Base-by-base conservation (phyloP, 129 eudicot species). In the Flaveria brownii region DNA sequence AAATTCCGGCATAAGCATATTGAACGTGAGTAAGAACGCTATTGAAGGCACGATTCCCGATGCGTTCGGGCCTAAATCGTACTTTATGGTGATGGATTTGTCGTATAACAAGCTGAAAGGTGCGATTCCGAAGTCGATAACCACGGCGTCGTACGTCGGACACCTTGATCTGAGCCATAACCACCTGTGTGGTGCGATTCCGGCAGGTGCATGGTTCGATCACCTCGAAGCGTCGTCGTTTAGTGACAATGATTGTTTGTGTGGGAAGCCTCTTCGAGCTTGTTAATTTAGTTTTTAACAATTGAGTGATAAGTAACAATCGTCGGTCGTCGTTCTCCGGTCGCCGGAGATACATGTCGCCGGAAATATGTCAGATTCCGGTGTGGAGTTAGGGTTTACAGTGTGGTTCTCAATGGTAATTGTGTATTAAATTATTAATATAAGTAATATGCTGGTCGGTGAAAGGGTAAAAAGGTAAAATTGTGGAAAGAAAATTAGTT, bases 91-190 rank as follows among this genome's bases (percentile, higher is more conserved):
- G 45, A 18, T 94, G 81, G 99, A 94, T 83, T 71, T 94, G 17
- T 87, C 97, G 25, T 82, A 86, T 71, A 94, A 94, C 56, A 79
- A 78, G 43, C 41, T 94, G 30, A 84, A 63, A 39, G 97, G 99
- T 7, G 70, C 85, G 14, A 79, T 91, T 50, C 97, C 99, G 45
- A 84, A 82, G 78, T 86, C 96, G 20, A 89, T 91, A 9, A 36
- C 87, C 17, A 70, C 79, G 26, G 99, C 93, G 13, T 41, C 92
- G 0, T 94, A 59, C 33, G 67, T 94, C 45, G 99, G 99, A 6
- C 97, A 93, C 59, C 73, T 93, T 16, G 98, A 93, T 76, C 68
- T 94, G 50, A 91, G 97, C 79, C 92, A 94, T 65, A 94, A 94
- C 54, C 91, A 83, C 43, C 85, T 92, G 30, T 92, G 97, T 67